Evolutionary conservation across 306 rosid genomes (phyloP).

Genomic region (Casuarina cunninghamiana): DNA sequence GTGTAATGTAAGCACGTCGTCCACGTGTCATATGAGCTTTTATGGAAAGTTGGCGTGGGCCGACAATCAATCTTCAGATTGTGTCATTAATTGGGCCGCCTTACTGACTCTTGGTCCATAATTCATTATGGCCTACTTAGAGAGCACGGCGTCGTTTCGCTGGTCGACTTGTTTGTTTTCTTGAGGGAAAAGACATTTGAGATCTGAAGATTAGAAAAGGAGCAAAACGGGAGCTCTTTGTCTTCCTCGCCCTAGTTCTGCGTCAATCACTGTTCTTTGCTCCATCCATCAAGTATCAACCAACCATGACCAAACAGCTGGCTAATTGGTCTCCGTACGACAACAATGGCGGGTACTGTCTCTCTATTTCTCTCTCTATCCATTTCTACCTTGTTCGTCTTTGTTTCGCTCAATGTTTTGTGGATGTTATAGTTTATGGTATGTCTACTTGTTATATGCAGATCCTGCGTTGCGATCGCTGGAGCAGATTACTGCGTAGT

Average conservation of each 20-base stretch:
- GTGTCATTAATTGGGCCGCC: background rate
- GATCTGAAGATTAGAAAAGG: slow-evolving; percentile 34
- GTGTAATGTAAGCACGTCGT: too few relatives aligned
- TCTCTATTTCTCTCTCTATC: background rate
- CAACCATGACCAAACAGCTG: slow-evolving; percentile 71
- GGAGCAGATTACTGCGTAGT: slow-evolving; percentile 92
- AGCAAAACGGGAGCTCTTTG: too few relatives aligned
- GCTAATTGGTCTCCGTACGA: slow-evolving; percentile 96
- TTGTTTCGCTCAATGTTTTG: background rate
- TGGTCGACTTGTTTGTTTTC: slow-evolving; percentile 13
- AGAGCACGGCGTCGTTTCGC: slow-evolving; percentile 17
- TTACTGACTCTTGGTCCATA: background rate
- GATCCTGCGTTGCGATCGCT: slow-evolving; percentile 93
- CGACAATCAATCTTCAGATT: background rate
- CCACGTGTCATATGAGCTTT: too few relatives aligned
- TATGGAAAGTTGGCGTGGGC: too few relatives aligned
- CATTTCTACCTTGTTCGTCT: background rate
- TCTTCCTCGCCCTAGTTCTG: slow-evolving; percentile 23
- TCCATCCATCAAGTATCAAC: background rate
- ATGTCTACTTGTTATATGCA: slow-evolving; percentile 17
- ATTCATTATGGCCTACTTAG: background rate
- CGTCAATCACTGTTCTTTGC: slow-evolving; percentile 17
- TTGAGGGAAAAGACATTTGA: slow-evolving; percentile 51
- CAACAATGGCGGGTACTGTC: slow-evolving; percentile 88
- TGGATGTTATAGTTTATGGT: background rate